A percentile compares a stretch with the other conserved stretches of the same genome.
Evolutionary conservation across 2,329 filamentous ascomycete genomes (phyloP).

Genomic region (Claviceps humidiphila): DNA sequence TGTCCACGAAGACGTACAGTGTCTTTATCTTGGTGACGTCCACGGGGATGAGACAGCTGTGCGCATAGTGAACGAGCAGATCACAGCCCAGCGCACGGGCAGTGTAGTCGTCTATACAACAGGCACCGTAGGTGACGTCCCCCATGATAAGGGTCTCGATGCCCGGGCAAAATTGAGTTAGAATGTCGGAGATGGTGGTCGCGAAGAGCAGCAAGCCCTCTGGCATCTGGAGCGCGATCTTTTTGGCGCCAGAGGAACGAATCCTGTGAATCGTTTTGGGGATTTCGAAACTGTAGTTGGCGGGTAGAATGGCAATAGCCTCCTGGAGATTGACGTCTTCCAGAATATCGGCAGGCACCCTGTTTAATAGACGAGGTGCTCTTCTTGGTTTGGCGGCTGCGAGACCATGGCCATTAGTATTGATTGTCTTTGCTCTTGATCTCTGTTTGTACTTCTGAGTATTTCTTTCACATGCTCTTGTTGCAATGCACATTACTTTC

Average conservation of each 20-base stretch:
- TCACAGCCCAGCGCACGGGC: slow-evolving; percentile 89
- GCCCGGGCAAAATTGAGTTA: slow-evolving; percentile 85
- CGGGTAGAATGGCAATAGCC: slow-evolving; percentile 73
- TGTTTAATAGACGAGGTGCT: slow-evolving; percentile 71
- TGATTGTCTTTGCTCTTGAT: not conserved
- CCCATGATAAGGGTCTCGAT: slow-evolving; percentile 96
- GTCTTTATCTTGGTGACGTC: slow-evolving; percentile 96
- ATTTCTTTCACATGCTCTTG: not conserved
- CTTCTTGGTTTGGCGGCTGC: slow-evolving; percentile 59
- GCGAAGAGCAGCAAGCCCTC: slow-evolving; percentile 92
- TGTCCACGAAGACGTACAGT: slow-evolving; percentile 95
- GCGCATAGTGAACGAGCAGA: slow-evolving; percentile 88
- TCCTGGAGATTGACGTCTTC: slow-evolving; percentile 75
- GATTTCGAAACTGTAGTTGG: slow-evolving; percentile 98
- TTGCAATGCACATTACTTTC: not conserved
- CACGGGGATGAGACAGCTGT: slow-evolving; percentile 91
- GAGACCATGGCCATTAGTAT: not conserved
- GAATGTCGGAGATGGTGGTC: slow-evolving; percentile 92
- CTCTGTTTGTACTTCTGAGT: too few species aligned
- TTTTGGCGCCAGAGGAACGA: slow-evolving; percentile 62
- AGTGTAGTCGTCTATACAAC: slow-evolving; percentile 97
- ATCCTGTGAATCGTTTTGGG: slow-evolving; percentile 96
- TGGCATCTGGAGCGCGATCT: slow-evolving; percentile 90
- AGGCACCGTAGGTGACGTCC: slow-evolving; percentile 95
- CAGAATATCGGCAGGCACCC: slow-evolving; percentile 77